Evolutionary conservation across 305 asterid genomes (phyloP), one percentile per base, ranked within the genome.

Genomic region (Fraxinus sp.): DNA sequence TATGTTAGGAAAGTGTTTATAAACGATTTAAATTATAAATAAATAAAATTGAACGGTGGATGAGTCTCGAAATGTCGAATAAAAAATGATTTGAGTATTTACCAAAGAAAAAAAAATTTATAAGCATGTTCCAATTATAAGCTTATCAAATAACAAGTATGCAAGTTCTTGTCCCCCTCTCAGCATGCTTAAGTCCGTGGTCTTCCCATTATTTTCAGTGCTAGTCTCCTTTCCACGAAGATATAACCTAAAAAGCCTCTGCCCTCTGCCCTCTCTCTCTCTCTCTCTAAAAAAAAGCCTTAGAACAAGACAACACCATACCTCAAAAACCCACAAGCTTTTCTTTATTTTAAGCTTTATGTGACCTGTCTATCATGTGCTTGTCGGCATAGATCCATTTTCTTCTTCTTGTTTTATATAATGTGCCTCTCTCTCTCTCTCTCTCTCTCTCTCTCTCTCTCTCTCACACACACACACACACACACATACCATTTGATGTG

Each of bases 281-380:
- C 72, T 66, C 70, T 24, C 73, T 70, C 70, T 70, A 59, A 5
- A 39, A 82, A 76, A 36, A 44, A 28, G 85, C 39, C 26, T 28
- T 11, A 85, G 85, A 86, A 88, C 75, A 85, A 86, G 93, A 91
- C 92, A 92, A 87, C 80, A 62, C 85, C 59, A 88, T 86, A 4
- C 84, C 78, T 89, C 96, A 94, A 90, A 90, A 86, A 80, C 18
- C 5, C 1, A 78, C 62, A 93, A 89, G 91, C 94, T 90, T 91
- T 90, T 79, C 78, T 87, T 75, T 86, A 83, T 78, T 88, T 62
- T 62, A 88, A 11, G 76, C 86, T 78, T 68, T 79, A 83, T 77
- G 83, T 90, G 89, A 89, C 93, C 94, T 91, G 97, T 91, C 97
- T 41, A 78, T 90, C 95, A 94, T 88, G 93, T 92, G 91, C 87